Percentiles rank a stretch among this genome's conserved stretches.
These are phyloP conservation scores for Hebeloma cylindrosporum DNA, from an alignment of 768 basidiomycete species.

Conservation along the genomic window DNA sequence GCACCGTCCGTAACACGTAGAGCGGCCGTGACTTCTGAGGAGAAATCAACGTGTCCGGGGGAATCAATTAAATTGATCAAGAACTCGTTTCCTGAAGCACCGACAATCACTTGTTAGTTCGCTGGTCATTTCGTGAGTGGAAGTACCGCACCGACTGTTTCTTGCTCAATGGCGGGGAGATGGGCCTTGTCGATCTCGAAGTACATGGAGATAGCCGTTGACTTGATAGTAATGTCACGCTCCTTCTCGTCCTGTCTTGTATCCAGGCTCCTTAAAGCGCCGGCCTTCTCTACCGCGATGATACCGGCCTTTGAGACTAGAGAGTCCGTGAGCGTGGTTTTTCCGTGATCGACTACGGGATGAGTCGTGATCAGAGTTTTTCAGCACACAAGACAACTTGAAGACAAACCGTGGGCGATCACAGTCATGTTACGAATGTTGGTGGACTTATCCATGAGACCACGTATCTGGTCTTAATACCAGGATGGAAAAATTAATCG, in stretches of 20 bases:
- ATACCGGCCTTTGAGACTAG: slow-evolving; percentile 99
- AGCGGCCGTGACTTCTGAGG: slow-evolving; percentile 98
- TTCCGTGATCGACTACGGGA: slow-evolving; percentile 93
- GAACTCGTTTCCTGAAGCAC: slow-evolving; percentile 78
- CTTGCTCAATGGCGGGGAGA: slow-evolving; percentile 82
- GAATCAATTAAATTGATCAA: slow-evolving; percentile 99
- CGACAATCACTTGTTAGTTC: slow-evolving; percentile 13
- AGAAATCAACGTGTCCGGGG: slow-evolving; percentile 99
- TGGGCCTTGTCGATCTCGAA: slow-evolving; percentile 95
- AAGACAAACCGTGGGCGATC: slow-evolving; percentile 78
- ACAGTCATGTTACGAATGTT: slow-evolving; percentile 97
- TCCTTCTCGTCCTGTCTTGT: slow-evolving; percentile 98
- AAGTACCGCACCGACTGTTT: slow-evolving; percentile 73
- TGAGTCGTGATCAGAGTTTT: slow-evolving; percentile 1
- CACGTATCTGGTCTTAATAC: slow-evolving; percentile 75
- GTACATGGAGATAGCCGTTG: slow-evolving; percentile 99
- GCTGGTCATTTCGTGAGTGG: slow-evolving; percentile 6
- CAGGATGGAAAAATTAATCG: slow-evolving; percentile 16
- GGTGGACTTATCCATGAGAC: slow-evolving; percentile 85
- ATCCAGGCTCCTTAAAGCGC: slow-evolving; percentile 96
- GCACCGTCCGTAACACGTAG: slow-evolving; percentile 99
- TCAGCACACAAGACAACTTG: slow-evolving; percentile 11
- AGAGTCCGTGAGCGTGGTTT: slow-evolving; percentile 98
- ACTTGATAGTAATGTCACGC: slow-evolving; percentile 99
- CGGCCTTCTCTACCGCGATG: slow-evolving; percentile 91